These are phyloP conservation scores for Trypanosoma scelopori DNA, from an alignment of 208 protist genomes.

Conservation along the genomic window DNA sequence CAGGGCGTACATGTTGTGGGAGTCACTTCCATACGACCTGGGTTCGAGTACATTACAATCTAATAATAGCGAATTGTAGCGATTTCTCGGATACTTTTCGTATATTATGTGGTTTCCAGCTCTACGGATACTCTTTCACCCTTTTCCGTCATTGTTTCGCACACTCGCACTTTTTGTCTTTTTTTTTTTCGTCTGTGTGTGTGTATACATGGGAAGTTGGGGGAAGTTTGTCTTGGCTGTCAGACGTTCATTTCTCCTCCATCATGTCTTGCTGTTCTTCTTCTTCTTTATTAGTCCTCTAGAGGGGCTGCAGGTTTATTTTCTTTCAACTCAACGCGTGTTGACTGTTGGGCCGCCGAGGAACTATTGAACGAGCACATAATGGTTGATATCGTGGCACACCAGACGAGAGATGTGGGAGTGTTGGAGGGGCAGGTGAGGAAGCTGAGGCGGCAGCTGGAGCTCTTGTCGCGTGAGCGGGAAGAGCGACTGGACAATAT, in stretches of 20 bases:
- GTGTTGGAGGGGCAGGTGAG: neutral
- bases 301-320: neutral
- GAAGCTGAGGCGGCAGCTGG: conserved; percentile 6
- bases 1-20: conserved; percentile 70
- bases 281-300: neutral
- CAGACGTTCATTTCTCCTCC: neutral
- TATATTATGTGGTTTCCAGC: neutral
- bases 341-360: neutral
- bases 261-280: too few relatives aligned
- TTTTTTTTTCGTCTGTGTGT: too few relatives aligned
- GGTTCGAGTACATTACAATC: conserved; percentile 30
- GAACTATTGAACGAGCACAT: neutral
- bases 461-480: conserved; percentile 8
- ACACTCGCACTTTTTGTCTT: too few relatives aligned
- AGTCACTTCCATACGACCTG: conserved; percentile 20
- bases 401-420: neutral
- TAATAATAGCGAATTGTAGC: neutral
- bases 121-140: too few relatives aligned
- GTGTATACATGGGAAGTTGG: too few relatives aligned
- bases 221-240: too few relatives aligned
- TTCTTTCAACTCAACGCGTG: neutral
- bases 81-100: neutral
- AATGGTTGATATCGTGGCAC: conserved; percentile 2
- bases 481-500: conserved; percentile 14
- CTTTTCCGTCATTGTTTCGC: too few relatives aligned